Base-by-base conservation (phyloP, 805 yeast species). In the Schizosaccharomyces lindneri region DNA sequence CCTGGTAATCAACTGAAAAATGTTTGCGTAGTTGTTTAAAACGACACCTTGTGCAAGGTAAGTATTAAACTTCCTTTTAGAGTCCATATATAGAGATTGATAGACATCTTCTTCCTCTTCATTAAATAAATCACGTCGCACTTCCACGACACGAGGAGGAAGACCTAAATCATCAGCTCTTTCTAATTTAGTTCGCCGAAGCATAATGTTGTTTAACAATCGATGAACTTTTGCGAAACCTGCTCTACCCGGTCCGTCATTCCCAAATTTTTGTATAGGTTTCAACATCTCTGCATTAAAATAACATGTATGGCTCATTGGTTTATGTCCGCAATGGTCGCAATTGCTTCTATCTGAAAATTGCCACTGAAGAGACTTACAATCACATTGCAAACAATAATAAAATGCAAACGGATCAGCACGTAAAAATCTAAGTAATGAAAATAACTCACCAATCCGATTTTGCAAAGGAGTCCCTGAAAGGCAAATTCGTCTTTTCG, bases 381-480 rank as follows among this genome's bases (percentile, higher is more conserved):
- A 93, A 3, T 82, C 85, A 74, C 98, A 93, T 68, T 82, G 84
- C n/a, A 94, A 86, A 74, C 99, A 93, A 67, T 81, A 90, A 72
- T 93, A 93, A 62, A 81, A 78, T 65, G 90, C 84, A 71, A 87
- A 89, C 9, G 99, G 99, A 59, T 81, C 80, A 48, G 90, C 76
- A 65, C 83, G 80, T 73, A 93, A 72, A 68, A 87, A 93, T 67
- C 97, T 76, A 63, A 93, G 84, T 69, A 93, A 73, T 1, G 97
- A 89, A 71, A 93, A 93, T 76, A 93, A 79, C 73, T 93, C 99
- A 55, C 98, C 98, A 68, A 93, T 89, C 64, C 97, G 77, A 70
- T 93, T 93, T 68, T 93, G 99, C 65, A 93, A 74, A 0, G 99
- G 98, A 0, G 99, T 93, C 66, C 99, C 99, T 3, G 95, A 81